Conservation (phyloP, 2,329 filamentous ascomycete genomes). For the Pyrenochaeta sp. region DNA sequence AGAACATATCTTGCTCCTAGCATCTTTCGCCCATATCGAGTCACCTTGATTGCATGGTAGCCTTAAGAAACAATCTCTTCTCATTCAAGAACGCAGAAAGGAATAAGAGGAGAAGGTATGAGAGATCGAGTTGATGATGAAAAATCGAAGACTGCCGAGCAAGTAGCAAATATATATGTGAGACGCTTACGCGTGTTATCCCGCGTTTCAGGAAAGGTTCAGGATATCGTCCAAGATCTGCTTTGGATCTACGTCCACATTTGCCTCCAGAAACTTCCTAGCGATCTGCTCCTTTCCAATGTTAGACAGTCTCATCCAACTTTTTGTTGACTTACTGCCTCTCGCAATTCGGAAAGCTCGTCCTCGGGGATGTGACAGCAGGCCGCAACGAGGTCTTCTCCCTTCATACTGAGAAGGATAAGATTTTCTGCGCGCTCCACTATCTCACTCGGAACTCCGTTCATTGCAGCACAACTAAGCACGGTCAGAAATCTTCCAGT, state of each 20-base stretch:
- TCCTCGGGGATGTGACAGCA: slow-evolving; percentile 71
- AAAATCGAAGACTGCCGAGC: too few species aligned
- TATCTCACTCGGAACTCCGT: slow-evolving; percentile 77
- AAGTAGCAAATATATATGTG: too few species aligned
- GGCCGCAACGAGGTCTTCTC: slow-evolving; percentile 77
- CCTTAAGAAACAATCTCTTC: too few species aligned
- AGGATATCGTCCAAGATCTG: slow-evolving; percentile 50
- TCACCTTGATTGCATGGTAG: too few species aligned
- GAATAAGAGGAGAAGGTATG: too few species aligned
- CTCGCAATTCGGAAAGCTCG: slow-evolving; percentile 71
- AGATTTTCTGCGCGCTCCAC: slow-evolving; percentile 79
- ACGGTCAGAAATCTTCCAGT: slow-evolving; percentile 2
- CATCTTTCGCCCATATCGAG: too few species aligned
- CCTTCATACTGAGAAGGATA: slow-evolving; percentile 69
- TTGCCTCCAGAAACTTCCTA: slow-evolving; percentile 51
- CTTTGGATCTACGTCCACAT: slow-evolving; percentile 45
- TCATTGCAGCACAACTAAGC: slow-evolving; percentile 78
- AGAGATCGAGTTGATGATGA: too few species aligned
- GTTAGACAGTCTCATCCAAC: slow-evolving; percentile 11
- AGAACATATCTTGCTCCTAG: too few species aligned
- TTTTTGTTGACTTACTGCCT: slow-evolving; percentile 61
- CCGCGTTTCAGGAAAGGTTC: slow-evolving; percentile 13
- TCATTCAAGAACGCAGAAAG: too few species aligned
- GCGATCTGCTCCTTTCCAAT: slow-evolving; percentile 50
- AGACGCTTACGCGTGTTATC: slow-evolving; percentile 11